Conservation (phyloP, 208 protist genomes). For the Wallacemonas sp. region DNA sequence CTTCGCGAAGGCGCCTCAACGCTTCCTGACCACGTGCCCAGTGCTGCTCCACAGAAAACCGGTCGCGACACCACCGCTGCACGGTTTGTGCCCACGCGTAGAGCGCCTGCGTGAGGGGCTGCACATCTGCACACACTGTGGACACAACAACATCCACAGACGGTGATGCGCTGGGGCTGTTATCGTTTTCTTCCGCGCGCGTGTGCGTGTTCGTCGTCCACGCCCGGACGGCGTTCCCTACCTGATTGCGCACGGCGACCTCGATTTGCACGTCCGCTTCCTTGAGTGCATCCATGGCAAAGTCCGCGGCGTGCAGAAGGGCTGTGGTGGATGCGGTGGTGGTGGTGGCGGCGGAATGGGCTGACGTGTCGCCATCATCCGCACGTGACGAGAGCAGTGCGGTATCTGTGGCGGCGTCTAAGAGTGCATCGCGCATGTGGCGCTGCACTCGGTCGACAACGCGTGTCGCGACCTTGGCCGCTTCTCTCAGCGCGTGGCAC, state of each 20-base stretch:
- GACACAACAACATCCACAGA: not conserved
- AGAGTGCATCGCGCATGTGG: not conserved
- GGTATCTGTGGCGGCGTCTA: not conserved
- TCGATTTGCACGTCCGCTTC: not conserved
- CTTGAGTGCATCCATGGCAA: not conserved
- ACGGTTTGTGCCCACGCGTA: not conserved
- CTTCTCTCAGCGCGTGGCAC: not conserved
- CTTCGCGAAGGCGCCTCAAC: not conserved
- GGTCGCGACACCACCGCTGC: not conserved
- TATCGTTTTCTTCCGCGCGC: not conserved
- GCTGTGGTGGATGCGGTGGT: not conserved
- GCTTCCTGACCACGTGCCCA: not conserved
- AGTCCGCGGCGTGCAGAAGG: not conserved
- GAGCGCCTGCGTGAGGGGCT: not conserved
- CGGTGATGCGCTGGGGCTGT: not conserved
- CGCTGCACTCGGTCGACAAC: not conserved
- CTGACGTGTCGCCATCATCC: no score
- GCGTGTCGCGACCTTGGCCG: not conserved
- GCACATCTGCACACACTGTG: not conserved
- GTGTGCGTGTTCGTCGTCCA: no score
- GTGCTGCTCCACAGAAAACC: not conserved
- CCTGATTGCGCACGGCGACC: slow-evolving; percentile 7
- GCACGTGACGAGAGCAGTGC: no score
- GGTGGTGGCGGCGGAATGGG: no score
- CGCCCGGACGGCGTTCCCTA: no score